Base-by-base conservation (phyloP, 306 rosid genomes). In the Prunus mume region DNA sequence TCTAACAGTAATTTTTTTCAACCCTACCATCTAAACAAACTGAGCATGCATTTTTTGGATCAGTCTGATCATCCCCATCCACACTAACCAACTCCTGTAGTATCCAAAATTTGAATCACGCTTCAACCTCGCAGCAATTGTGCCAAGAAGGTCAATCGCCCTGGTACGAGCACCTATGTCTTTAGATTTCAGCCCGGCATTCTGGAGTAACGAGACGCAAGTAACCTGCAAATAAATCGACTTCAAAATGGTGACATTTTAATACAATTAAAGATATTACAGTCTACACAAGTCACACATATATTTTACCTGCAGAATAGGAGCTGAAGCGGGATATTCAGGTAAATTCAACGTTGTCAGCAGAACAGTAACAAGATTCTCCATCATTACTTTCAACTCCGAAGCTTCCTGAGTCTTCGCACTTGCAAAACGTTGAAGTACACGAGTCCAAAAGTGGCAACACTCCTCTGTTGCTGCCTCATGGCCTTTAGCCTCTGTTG, bases 51-150 rank as follows among this genome's bases (percentile, higher is more conserved):
- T 89, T 98, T 81, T 85, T 83, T 73, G 90, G 75, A 81, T 60
- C 67, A 72, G 78, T 81, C 72, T 47, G 84, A 60, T 73, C 76
- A 83, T 45, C 80, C 78, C 63, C 81, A 77, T 88, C 89, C 69
- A 71, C 83, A 71, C 85, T 25, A 79, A 64, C 83, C 79, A 94
- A 80, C 76, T 89, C 93, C 79, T 86, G 90, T 69, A 89, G 81
- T 73, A 96, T 83, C 98, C 99, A 96, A 56, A 92, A 89, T 74
- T 88, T 92, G 43, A 90, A 85, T 96, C 99, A 34, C 91, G 97
- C 92, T 96, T 96, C 91, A 92, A 88, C 87, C 99, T 96, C 3
- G 99, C 97, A 78, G 99, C 99, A 89, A 96, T 86, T 45, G 93
- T 92, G 77, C 99, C 99, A 30, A 96, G 97, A 92, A 92, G 86